A percentile compares a stretch with the other conserved stretches of the same genome.
These are phyloP conservation scores for Truncatella angustata DNA, from an alignment of 2,329 filamentous ascomycete genomes.

Conservation along the genomic window DNA sequence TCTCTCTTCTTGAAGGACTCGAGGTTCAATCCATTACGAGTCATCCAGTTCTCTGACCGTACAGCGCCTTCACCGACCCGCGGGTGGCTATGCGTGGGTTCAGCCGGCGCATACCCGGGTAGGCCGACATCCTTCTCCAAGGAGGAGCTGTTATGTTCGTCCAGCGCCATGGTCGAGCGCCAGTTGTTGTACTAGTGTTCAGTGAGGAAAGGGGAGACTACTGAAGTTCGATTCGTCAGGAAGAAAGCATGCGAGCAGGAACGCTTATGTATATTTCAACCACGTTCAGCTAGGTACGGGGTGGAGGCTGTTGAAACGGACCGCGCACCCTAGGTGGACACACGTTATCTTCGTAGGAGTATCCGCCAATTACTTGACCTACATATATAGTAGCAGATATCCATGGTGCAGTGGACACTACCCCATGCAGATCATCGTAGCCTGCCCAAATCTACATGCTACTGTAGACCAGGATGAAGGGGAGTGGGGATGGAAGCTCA, in stretches of 20 bases:
- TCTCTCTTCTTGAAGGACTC: conserved; percentile 41
- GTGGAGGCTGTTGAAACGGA: too few relatives aligned
- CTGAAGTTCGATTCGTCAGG: too few relatives aligned
- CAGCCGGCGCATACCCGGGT: conserved; percentile 18
- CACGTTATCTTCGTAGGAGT: too few relatives aligned
- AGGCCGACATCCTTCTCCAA: conserved; percentile 28
- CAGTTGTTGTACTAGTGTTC: neutral
- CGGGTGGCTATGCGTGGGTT: conserved; percentile 7
- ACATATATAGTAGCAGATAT: too few relatives aligned
- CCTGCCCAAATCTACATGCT: neutral
- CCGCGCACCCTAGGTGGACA: too few relatives aligned
- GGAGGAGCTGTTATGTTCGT: conserved; percentile 19
- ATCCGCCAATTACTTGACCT: too few relatives aligned
- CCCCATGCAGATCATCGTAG: neutral
- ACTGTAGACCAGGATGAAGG: neutral
- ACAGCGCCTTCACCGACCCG: conserved; percentile 21
- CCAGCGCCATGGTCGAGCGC: conserved; percentile 19
- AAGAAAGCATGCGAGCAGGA: too few relatives aligned
- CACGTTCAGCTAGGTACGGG: too few relatives aligned
- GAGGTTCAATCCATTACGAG: conserved; percentile 39
- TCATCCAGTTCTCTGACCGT: conserved; percentile 28
- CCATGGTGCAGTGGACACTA: too few relatives aligned
- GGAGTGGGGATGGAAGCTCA: neutral
- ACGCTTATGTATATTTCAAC: too few relatives aligned
- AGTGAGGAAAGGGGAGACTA: neutral